phyloP scores from a whole-genome alignment of 495 filamentous ascomycete species.

The Penicillium nucicola region DNA sequence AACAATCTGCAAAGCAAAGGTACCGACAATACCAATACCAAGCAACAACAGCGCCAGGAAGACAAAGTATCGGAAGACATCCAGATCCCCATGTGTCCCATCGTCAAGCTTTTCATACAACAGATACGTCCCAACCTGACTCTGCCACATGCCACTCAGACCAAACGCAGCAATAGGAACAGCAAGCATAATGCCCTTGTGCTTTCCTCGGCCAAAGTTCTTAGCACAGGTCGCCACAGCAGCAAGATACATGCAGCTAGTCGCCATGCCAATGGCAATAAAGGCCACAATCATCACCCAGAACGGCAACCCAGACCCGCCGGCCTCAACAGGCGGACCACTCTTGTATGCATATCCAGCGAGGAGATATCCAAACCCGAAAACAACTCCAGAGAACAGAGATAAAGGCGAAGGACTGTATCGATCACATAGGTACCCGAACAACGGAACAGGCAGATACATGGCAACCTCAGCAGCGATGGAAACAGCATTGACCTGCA shows the following conservation, averaged over 20 bases:
- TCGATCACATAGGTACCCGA: conserved; percentile 88
- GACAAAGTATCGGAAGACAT: conserved; percentile 82
- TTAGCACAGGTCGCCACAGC: conserved; percentile 93
- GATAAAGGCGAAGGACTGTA: conserved; percentile 73
- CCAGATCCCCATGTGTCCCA: conserved; percentile 70
- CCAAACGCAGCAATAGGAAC: conserved; percentile 90
- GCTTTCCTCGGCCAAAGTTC: conserved; percentile 87
- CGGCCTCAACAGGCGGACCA: conserved; percentile 53
- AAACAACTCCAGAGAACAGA: conserved; percentile 65
- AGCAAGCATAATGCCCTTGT: conserved; percentile 85
- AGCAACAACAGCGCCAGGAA: conserved; percentile 70
- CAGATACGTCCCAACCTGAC: conserved; percentile 77
- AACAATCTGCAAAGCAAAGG: conserved; percentile 67
- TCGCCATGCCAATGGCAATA: conserved; percentile 73
- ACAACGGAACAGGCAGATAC: conserved; percentile 85
- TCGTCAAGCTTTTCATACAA: conserved; percentile 63
- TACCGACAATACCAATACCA: conserved; percentile 68
- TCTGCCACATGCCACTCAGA: conserved; percentile 90
- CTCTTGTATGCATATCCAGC: conserved; percentile 75
- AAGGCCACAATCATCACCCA: conserved; percentile 83
- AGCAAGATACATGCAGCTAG: conserved; percentile 79
- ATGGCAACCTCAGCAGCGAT: conserved; percentile 80
- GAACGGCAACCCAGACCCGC: conserved; percentile 68
- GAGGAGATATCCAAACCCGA: conserved; percentile 77
- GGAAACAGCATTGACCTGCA: conserved; percentile 84